Base-by-base conservation (phyloP, 2,329 filamentous ascomycete genomes). In the Cordyceps cateniannulata region DNA sequence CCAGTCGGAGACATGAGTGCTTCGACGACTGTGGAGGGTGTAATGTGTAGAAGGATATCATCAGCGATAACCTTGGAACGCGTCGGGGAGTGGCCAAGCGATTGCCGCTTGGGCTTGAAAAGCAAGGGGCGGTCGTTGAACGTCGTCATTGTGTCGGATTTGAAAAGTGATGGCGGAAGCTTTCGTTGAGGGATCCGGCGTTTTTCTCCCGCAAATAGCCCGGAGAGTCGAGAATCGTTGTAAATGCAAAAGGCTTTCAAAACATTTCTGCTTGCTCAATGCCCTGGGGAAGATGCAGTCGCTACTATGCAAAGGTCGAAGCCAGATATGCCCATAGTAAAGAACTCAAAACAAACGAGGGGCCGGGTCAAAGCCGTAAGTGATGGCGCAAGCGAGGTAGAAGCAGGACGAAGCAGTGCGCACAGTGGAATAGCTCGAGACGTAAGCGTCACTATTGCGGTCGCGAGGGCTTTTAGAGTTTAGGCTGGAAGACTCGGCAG, bases 31-130 rank as follows among this genome's bases (percentile, higher is more conserved):
- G 80, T 80, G 42, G 81, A 75, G 1, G 87, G 87, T 4, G 82
- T 81, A 29, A 90, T 77, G 67, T 83, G 80, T 62, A 80, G 75
- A 61, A 90, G 77, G 42, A 90, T 77, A 65, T 87, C 84, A 68
- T 88, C 84, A 54, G 73, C 69, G 32, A 42, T 27, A 5, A 70
- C 73, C 59, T 74, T 76, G 57, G 76, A 75, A 63, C 77, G 77
- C n/a, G 77, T 72, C 24, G 81, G 79, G 9, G 81, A 80, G 47
- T 67, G 64, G 62, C 63, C 61, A 47, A 70, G 66, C 61, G 69
- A 65, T 61, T 71, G 70, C 67, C 73, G 68, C 66, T 68, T 66
- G 53, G 73, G 71, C 70, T 68, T 69, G 57, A 70, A 64, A 40
- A 74, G 66, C 57, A 69, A 65, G 14, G 69, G 68, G 53, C 69